Conservation (phyloP, 352 stramenopile genomes). For the Pythium rhizo-oryzae region DNA sequence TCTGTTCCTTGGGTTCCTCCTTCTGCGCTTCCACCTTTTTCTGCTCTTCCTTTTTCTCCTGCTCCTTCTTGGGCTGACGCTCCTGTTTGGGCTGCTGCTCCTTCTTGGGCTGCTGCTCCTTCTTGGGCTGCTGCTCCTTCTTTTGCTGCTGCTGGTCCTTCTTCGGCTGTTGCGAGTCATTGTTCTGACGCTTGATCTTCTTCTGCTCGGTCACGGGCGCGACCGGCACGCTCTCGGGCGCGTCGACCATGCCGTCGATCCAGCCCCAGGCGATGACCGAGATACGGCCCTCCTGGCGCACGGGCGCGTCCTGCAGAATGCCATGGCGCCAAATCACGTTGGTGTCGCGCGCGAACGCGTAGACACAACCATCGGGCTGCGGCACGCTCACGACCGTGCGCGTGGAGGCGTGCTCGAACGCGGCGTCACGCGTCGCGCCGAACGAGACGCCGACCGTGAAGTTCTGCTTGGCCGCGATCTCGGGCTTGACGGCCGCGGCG, state of each 20-base stretch:
- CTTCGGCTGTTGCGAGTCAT: not conserved
- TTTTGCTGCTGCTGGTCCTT: not conserved
- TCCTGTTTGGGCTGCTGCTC: not conserved
- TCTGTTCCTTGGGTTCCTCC: not conserved
- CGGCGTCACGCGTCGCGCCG: slow-evolving; percentile 89
- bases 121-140: not conserved
- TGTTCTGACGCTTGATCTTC: slow-evolving; percentile 1
- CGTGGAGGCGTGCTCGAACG: slow-evolving; percentile 88
- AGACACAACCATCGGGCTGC: slow-evolving; percentile 93
- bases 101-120: not conserved
- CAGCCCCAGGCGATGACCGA: slow-evolving; percentile 94
- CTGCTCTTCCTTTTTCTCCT: not conserved
- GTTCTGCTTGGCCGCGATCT: slow-evolving; percentile 92
- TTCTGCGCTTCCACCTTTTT: not conserved
- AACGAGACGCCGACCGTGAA: slow-evolving; percentile 96
- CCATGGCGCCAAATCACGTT: slow-evolving; percentile 95
- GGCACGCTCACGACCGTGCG: slow-evolving; percentile 92
- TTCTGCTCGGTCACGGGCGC: slow-evolving; percentile 19
- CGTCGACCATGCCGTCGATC: slow-evolving; percentile 73
- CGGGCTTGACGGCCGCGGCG: slow-evolving; percentile 92
- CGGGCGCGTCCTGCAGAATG: slow-evolving; percentile 84
- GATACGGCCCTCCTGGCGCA: slow-evolving; percentile 91
- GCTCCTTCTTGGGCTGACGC: not conserved
- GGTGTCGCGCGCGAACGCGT: slow-evolving; percentile 92
- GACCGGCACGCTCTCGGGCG: slow-evolving; percentile 11